A percentile compares a stretch with the other conserved stretches of the same genome.
phyloP scores from a whole-genome alignment of 495 filamentous ascomycete genomes.

The Cercophora sp. region DNA sequence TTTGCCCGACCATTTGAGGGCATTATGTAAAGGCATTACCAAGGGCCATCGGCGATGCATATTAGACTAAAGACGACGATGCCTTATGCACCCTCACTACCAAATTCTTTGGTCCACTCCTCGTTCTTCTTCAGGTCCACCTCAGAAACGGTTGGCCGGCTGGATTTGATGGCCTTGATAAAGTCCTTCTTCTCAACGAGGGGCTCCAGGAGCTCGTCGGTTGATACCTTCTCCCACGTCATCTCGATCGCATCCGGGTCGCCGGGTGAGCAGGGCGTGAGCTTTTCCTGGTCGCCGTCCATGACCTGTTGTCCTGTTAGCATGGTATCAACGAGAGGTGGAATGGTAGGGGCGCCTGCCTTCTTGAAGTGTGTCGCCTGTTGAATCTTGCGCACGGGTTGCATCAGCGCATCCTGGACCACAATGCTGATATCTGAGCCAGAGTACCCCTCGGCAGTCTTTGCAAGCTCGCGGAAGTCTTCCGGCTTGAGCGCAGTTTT shows the following conservation, averaged over 20 bases:
- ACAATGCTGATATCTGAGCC: conserved; percentile 95
- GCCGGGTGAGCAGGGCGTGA: conserved; percentile 93
- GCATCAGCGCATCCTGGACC: conserved; percentile 97
- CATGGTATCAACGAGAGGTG: neutral
- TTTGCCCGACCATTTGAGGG: too few species aligned
- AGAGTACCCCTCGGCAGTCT: conserved; percentile 87
- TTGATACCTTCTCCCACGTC: conserved; percentile 84
- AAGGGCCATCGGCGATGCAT: neutral
- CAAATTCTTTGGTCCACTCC: conserved; percentile 96
- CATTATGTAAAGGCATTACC: too few species aligned
- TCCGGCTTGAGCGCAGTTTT: conserved; percentile 75
- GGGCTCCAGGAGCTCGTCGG: conserved; percentile 80
- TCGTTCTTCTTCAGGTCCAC: conserved; percentile 79
- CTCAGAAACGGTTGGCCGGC: conserved; percentile 80
- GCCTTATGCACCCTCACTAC: conserved; percentile 71
- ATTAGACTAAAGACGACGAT: neutral
- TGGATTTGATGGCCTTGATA: conserved; percentile 81
- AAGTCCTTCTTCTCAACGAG: conserved; percentile 87
- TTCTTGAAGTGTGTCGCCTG: conserved; percentile 98
- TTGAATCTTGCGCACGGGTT: conserved; percentile 95
- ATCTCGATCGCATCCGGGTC: conserved; percentile 82
- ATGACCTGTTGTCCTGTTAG: conserved; percentile 52
- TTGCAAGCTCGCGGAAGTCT: conserved; percentile 75
- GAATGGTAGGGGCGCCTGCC: conserved; percentile 43
- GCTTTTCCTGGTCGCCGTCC: conserved; percentile 65